These are phyloP conservation scores for Aspergillus sp. DNA, from an alignment of 2,329 filamentous ascomycete species.

Conservation along the genomic window DNA sequence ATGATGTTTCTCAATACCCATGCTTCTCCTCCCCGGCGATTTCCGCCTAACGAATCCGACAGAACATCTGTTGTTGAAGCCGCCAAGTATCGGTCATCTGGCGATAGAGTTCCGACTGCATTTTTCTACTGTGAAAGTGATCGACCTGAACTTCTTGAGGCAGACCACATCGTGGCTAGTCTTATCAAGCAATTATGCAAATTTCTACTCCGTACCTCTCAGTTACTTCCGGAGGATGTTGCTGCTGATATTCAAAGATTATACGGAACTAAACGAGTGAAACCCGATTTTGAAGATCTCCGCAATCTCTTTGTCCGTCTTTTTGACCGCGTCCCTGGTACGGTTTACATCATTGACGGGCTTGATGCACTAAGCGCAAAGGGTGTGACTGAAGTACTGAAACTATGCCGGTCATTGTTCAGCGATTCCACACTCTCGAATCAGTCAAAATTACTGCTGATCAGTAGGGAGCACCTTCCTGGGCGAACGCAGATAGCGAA, in stretches of 20 bases:
- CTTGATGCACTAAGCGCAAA: constrained; percentile 14
- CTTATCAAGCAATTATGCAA: constrained; percentile 20
- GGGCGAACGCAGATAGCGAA: constrained; percentile 18
- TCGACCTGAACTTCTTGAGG: not conserved
- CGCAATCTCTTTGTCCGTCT: constrained; percentile 12
- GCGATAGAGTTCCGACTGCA: constrained; percentile 5
- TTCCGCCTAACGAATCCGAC: not conserved
- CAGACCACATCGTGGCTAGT: constrained; percentile 18
- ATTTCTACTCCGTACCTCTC: not conserved
- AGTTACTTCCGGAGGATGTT: constrained; percentile 3
- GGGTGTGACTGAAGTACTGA: constrained; percentile 6
- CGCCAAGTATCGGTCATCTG: constrained; percentile 5
- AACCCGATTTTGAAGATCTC: constrained; percentile 20
- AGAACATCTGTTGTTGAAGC: constrained; percentile 16
- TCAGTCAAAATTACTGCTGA: constrained; percentile 14
- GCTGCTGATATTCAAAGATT: not conserved
- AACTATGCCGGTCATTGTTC: constrained; percentile 10
- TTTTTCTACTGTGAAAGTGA: constrained; percentile 22
- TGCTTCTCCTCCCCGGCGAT: not conserved
- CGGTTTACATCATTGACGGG: constrained; percentile 20
- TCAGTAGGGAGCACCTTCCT: constrained; percentile 23
- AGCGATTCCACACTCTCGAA: not conserved
- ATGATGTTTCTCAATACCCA: too few relatives aligned
- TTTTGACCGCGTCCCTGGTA: constrained; percentile 9
- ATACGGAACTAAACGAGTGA: constrained; percentile 13